phyloP scores from a whole-genome alignment of 768 basidiomycete genomes.

The Suillus bovinus region DNA sequence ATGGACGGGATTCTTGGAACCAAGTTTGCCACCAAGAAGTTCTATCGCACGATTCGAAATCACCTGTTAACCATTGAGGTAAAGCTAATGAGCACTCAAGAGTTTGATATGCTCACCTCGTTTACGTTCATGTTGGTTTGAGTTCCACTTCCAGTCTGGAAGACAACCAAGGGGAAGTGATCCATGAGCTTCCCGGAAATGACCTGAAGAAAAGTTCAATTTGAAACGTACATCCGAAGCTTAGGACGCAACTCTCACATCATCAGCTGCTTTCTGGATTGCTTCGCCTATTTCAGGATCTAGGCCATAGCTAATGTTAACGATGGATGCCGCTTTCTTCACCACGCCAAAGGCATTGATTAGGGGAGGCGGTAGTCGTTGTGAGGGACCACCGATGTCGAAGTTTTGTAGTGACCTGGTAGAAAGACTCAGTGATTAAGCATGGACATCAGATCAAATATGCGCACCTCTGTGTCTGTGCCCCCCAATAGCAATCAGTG shows the following conservation, averaged over 20 bases:
- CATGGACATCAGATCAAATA: neutral
- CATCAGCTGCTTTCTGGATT: slow-evolving; percentile 92
- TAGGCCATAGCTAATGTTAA: slow-evolving; percentile 89
- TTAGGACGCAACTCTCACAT: slow-evolving; percentile 48
- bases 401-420: slow-evolving; percentile 92
- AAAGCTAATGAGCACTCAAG: neutral
- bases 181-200: slow-evolving; percentile 93
- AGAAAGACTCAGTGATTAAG: slow-evolving; percentile 12
- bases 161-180: slow-evolving; percentile 97
- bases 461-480: slow-evolving; percentile 89
- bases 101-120: slow-evolving; percentile 54
- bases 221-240: neutral
- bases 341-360: slow-evolving; percentile 98
- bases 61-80: slow-evolving; percentile 50
- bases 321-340: slow-evolving; percentile 93
- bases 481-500: slow-evolving; percentile 92
- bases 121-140: slow-evolving; percentile 99
- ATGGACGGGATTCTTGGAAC: slow-evolving; percentile 96
- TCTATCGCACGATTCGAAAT: slow-evolving; percentile 99
- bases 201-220: slow-evolving; percentile 53
- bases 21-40: slow-evolving; percentile 90
- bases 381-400: slow-evolving; percentile 95
- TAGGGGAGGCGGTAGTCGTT: slow-evolving; percentile 88
- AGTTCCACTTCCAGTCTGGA: slow-evolving; percentile 99
- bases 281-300: slow-evolving; percentile 85